Base-by-base conservation (phyloP, 2,329 filamentous ascomycete species). In the Neofusicoccum parvum region DNA sequence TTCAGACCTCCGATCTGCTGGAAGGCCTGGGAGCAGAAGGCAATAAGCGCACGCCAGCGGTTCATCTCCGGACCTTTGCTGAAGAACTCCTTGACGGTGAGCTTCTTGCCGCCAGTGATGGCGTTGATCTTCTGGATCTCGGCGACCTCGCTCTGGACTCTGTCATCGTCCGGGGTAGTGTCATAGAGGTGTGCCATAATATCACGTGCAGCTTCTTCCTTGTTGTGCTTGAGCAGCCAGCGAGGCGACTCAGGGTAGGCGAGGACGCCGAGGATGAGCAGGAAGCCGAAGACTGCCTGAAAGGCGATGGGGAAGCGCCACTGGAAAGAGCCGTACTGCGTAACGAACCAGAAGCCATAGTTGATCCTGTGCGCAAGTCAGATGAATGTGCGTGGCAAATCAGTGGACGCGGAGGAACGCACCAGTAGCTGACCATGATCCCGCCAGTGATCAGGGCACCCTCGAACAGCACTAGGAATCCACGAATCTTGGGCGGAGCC, bases 11-110 rank as follows among this genome's bases (percentile, higher is more conserved):
- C 83, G 5, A 88, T 77, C 68, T 89, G 87, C 72, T 89, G 87
- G 81, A 88, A 86, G 49, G 89, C 79, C 74, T 89, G 87, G 5
- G 82, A 82, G n/a, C 80, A 82, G 1, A 84, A 80, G 14, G 86
- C 87, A 7, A 89, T 80, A 41, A 88, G 66, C 79, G 88, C 85
- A 51, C 87, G 82, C 15, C 87, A 83, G 76, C 88, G 83, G 71
- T 89, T 86, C 76, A 89, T 87, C 0, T 85, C 87, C 77, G 86
- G 87, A 68, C 87, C 87, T 63, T 82, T 80, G 3, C 85, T 88
- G 69, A 88, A 80, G 6, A 88, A 78, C 11, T 85, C 81, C 69
- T 81, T 83, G 71, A 83, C 70, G 56, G 76, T 77, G 64, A 74
- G 78, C 58, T 72, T 72, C 68, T 78, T 75, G 20, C 76, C 74